A percentile compares a stretch with the other conserved stretches of the same genome.
Evolutionary conservation across 2,329 filamentous ascomycete species (phyloP).

Genomic region (Penicillium expansum): DNA sequence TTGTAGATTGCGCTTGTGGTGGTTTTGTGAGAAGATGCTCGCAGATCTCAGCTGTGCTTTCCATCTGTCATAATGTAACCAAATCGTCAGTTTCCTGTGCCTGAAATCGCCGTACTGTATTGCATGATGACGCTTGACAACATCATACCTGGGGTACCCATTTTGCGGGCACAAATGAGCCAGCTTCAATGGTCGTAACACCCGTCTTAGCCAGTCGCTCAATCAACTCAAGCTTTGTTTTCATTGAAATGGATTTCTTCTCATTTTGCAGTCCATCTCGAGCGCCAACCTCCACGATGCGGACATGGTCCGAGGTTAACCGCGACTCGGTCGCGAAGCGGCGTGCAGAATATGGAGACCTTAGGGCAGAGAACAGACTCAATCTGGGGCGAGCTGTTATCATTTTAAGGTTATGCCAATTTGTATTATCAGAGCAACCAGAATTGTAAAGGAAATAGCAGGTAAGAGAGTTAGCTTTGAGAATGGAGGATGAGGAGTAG

Average conservation of each 20-base stretch:
- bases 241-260: conserved; percentile 47
- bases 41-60: conserved; percentile 61
- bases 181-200: conserved; percentile 51
- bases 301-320: conserved; percentile 49
- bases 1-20: conserved; percentile 50
- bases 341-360: conserved; percentile 24
- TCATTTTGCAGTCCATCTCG: conserved; percentile 56
- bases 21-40: conserved; percentile 52
- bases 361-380: conserved; percentile 31
- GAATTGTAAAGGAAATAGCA: neutral
- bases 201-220: conserved; percentile 48
- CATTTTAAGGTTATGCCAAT: neutral
- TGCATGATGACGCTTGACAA: conserved; percentile 2
- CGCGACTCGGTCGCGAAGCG: conserved; percentile 41
- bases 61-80: conserved; percentile 51
- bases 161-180: conserved; percentile 54
- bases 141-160: conserved; percentile 52
- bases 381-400: conserved; percentile 29
- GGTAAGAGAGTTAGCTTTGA: neutral
- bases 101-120: neutral
- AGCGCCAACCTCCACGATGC: conserved; percentile 54
- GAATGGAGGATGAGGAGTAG: conserved; percentile 7
- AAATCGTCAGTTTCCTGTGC: neutral
- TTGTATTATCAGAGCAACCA: neutral
- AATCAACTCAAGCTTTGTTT: conserved; percentile 52